Conservation (phyloP, 345 rosid species). For the Erodium maritimum region DNA sequence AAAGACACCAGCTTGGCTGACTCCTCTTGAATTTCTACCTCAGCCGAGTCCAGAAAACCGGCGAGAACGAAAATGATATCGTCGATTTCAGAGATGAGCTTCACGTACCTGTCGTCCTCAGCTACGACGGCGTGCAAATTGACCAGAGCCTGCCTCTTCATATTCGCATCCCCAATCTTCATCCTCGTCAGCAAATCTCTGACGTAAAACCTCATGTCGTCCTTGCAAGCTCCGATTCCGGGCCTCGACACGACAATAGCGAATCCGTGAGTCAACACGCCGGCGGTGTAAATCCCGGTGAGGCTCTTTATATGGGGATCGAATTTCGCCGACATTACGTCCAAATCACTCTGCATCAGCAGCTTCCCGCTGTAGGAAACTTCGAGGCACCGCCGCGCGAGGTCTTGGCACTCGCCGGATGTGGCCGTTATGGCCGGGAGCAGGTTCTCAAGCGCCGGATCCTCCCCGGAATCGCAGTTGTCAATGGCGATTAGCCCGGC, state of each 20-base stretch:
- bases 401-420: conserved; percentile 39
- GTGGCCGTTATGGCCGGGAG: conserved; percentile 34
- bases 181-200: conserved; percentile 80
- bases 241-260: conserved; percentile 87
- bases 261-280: conserved; percentile 47
- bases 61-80: conserved; percentile 42
- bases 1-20: conserved; percentile 45
- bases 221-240: conserved; percentile 42
- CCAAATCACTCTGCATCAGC: conserved; percentile 92
- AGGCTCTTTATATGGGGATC: conserved; percentile 43
- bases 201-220: conserved; percentile 72
- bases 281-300: conserved; percentile 47
- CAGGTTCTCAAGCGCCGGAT: conserved; percentile 33
- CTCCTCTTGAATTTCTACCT: conserved; percentile 42
- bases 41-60: conserved; percentile 47
- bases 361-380: conserved; percentile 79
- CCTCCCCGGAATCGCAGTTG: conserved; percentile 38
- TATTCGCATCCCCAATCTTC: conserved; percentile 76
- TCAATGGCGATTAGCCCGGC: conserved; percentile 41
- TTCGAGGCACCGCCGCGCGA: conserved; percentile 61
- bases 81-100: conserved; percentile 33
- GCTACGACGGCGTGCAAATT: conserved; percentile 43
- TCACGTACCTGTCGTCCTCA: conserved; percentile 62
- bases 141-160: conserved; percentile 71
- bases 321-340: conserved; percentile 44